These are phyloP conservation scores for Solidago caesia DNA, from an alignment of 129 eudicot species.

Conservation along the genomic window DNA sequence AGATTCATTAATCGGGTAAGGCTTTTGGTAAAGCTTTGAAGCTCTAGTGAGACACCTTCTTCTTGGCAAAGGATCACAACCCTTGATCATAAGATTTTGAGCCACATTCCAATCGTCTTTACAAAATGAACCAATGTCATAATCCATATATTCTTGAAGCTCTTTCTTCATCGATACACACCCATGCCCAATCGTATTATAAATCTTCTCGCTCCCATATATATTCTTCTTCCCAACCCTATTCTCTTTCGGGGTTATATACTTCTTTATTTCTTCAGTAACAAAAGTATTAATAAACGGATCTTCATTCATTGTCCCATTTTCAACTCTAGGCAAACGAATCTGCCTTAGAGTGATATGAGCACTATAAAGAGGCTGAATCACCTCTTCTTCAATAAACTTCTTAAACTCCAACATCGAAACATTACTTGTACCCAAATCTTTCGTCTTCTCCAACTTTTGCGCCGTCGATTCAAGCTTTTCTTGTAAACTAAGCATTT, in stretches of 20 bases:
- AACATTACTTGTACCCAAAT: slow-evolving; percentile 36
- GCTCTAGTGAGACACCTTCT: slow-evolving; percentile 94
- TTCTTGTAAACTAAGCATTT: slow-evolving; percentile 73
- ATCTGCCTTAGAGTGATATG: slow-evolving; percentile 90
- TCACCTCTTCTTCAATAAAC: slow-evolving; percentile 71
- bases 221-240: slow-evolving; percentile 64
- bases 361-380: slow-evolving; percentile 79
- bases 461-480: slow-evolving; percentile 67
- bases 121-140: slow-evolving; percentile 89
- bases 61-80: slow-evolving; percentile 95
- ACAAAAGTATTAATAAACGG: slow-evolving; percentile 81
- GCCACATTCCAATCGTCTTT: slow-evolving; percentile 93
- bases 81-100: slow-evolving; percentile 78
- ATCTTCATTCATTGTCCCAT: slow-evolving; percentile 50
- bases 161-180: slow-evolving; percentile 80
- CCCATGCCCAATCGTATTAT: slow-evolving; percentile 87
- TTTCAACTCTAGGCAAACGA: slow-evolving; percentile 62
- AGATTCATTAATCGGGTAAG: slow-evolving; percentile 80
- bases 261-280: slow-evolving; percentile 81
- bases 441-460: slow-evolving; percentile 51
- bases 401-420: slow-evolving; percentile 59
- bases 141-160: slow-evolving; percentile 88
- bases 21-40: slow-evolving; percentile 74
- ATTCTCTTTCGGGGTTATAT: slow-evolving; percentile 81
- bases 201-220: slow-evolving; percentile 58